These are phyloP conservation scores for Agrocybe praecox DNA, from an alignment of 768 basidiomycete species.

Conservation along the genomic window DNA sequence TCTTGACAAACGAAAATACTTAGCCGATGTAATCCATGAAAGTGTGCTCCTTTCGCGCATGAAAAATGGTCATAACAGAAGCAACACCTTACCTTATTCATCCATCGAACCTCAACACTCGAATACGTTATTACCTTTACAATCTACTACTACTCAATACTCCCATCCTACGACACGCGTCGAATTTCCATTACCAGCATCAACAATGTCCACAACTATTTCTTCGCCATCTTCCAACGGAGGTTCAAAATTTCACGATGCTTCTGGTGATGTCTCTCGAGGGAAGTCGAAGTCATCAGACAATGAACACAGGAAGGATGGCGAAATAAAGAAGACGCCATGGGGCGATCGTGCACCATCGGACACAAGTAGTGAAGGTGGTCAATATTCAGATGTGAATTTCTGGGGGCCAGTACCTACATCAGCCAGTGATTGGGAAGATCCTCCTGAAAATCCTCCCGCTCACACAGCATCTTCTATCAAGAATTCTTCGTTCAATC, in stretches of 20 bases:
- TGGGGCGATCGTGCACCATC: constrained; percentile 7
- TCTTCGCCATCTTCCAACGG: too few relatives aligned
- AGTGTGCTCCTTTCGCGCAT: constrained; percentile 5
- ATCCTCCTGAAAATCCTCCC: neutral
- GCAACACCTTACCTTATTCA: neutral
- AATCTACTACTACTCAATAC: too few relatives aligned
- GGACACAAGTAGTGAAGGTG: constrained; percentile 8
- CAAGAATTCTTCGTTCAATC: too few relatives aligned
- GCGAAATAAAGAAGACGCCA: constrained; percentile 1
- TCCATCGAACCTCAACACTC: neutral
- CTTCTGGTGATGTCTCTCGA: neutral
- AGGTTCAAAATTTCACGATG: too few relatives aligned
- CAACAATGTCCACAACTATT: too few relatives aligned
- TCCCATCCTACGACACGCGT: too few relatives aligned
- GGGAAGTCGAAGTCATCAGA: neutral
- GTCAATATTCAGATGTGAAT: neutral
- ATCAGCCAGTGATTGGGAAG: constrained; percentile 8
- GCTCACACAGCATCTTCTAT: neutral
- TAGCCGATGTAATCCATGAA: constrained; percentile 8
- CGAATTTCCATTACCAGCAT: too few relatives aligned
- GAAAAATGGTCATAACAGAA: neutral
- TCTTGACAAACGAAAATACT: constrained; percentile 15
- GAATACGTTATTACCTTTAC: neutral
- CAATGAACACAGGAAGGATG: neutral
- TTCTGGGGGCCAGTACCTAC: constrained; percentile 2